These are phyloP conservation scores for Cercospora brassicicola DNA, from an alignment of 2,329 filamentous ascomycete genomes.

Conservation along the genomic window DNA sequence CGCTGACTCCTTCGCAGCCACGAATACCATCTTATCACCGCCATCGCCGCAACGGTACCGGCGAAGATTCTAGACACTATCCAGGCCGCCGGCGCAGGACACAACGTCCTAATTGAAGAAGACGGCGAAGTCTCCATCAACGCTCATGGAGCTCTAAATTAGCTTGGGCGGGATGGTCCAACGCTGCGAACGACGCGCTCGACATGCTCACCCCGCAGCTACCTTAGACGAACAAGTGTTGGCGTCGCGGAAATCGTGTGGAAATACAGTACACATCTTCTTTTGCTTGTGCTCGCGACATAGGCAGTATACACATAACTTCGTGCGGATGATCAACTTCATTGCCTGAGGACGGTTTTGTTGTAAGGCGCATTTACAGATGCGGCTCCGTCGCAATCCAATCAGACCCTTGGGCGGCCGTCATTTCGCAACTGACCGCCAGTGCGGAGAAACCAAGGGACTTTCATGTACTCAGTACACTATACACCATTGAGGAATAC, in stretches of 20 bases:
- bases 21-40: constrained; percentile 39
- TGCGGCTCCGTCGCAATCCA: not conserved
- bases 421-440: not conserved
- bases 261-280: not conserved
- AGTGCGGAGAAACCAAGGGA: not conserved
- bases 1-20: constrained; percentile 23
- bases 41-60: constrained; percentile 59
- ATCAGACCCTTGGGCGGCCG: not conserved
- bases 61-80: constrained; percentile 68
- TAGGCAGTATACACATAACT: not conserved
- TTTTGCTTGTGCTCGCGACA: not conserved
- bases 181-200: not conserved
- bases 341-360: not conserved
- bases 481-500: not conserved
- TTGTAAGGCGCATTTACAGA: not conserved
- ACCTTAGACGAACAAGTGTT: not conserved
- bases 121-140: constrained; percentile 53
- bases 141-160: not conserved
- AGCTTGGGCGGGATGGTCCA: not conserved
- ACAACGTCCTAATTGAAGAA: constrained; percentile 70
- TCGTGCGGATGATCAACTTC: not conserved
- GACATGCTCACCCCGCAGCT: not conserved
- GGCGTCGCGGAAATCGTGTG: not conserved
- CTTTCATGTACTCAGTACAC: not conserved
- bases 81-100: constrained; percentile 60